A percentile compares a stretch with the other conserved stretches of the same genome.
These are phyloP conservation scores for Clonostachys chloroleuca DNA, from an alignment of 2,329 filamentous ascomycete genomes.

Conservation along the genomic window DNA sequence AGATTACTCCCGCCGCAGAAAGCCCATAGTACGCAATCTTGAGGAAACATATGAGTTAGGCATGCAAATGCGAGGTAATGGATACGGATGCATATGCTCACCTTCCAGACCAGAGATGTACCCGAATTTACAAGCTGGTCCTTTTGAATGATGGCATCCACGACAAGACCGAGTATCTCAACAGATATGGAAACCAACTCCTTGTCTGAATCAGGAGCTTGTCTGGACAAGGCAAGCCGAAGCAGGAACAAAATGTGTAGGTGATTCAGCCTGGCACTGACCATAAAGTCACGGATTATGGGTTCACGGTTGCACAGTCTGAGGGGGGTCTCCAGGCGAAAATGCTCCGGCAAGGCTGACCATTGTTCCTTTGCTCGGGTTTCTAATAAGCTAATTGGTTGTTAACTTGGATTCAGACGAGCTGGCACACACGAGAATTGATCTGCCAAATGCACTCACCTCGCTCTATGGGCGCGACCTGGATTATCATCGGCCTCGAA, in stretches of 20 bases:
- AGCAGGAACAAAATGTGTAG: neutral
- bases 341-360: neutral
- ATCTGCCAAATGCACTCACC: neutral
- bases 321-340: neutral
- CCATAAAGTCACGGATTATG: neutral
- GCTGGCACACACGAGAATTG: neutral
- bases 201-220: neutral
- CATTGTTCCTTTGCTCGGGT: neutral
- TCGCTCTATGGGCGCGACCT: neutral
- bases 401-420: no score
- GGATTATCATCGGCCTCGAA: neutral
- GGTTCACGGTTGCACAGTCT: neutral
- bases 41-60: no score
- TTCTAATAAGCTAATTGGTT: neutral
- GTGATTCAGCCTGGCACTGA: neutral
- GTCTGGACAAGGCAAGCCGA: neutral
- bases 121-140: neutral
- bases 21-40: constrained; percentile 11
- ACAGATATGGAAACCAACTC: neutral
- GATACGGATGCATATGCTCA: neutral
- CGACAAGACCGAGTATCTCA: neutral
- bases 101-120: constrained; percentile 1
- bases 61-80: no score
- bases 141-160: neutral
- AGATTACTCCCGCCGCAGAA: constrained; percentile 9